Evolutionary conservation across 352 stramenopile species (phyloP).

Genomic region (Phytopythium sindhum): DNA sequence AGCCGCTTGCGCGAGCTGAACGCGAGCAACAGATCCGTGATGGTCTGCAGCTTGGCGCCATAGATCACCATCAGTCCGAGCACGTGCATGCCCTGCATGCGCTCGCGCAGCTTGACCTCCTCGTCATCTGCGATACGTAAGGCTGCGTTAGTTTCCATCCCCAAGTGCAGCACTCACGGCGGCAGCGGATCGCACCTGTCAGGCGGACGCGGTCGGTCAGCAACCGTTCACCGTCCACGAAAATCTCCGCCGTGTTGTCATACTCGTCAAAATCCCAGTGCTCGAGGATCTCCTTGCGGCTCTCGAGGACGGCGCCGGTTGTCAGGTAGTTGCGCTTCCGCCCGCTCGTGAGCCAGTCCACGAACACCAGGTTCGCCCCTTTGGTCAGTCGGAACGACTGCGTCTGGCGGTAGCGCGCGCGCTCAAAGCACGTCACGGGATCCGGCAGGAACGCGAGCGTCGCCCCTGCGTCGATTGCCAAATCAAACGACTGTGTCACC

Average conservation of each 20-base stretch:
- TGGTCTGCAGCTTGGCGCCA: conserved; percentile 46
- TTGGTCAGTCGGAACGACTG: conserved; percentile 54
- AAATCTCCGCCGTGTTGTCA: conserved; percentile 61
- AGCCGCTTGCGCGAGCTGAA: conserved; percentile 72
- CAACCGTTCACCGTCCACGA: conserved; percentile 43
- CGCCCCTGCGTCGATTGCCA: conserved; percentile 46
- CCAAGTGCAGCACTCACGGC: neutral
- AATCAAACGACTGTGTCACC: conserved; percentile 52
- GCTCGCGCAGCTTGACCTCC: conserved; percentile 51
- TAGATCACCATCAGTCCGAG: conserved; percentile 68
- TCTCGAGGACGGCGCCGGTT: conserved; percentile 49
- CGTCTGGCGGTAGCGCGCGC: conserved; percentile 61
- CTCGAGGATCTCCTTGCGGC: conserved; percentile 64
- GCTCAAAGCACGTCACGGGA: conserved; percentile 78
- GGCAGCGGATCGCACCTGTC: conserved; percentile 24
- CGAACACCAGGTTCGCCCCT: conserved; percentile 63
- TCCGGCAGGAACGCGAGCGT: conserved; percentile 75
- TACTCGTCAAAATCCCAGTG: conserved; percentile 82
- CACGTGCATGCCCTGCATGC: conserved; percentile 76
- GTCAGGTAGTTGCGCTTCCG: conserved; percentile 77
- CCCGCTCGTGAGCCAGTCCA: conserved; percentile 86
- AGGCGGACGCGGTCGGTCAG: conserved; percentile 70
- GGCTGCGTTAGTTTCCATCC: neutral
- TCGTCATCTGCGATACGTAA: conserved; percentile 50
- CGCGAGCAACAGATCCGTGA: conserved; percentile 53